These are phyloP conservation scores for Anthoceros angustus DNA, from an alignment of 225 moss, liverwort and hornwort species.

Conservation along the genomic window DNA sequence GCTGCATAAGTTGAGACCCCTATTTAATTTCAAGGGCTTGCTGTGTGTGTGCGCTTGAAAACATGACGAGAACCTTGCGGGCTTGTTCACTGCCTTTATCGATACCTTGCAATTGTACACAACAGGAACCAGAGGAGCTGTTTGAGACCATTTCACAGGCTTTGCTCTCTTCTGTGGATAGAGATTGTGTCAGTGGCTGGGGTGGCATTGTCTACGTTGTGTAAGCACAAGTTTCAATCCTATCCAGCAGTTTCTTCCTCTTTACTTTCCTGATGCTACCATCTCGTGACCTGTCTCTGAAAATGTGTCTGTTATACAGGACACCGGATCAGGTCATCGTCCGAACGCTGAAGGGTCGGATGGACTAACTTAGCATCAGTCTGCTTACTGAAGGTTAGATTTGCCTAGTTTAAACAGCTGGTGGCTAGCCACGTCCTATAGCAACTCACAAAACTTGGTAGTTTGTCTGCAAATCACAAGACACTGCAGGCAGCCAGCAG, in stretches of 20 bases:
- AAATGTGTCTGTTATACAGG: not conserved
- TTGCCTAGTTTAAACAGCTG: no score
- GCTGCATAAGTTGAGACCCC: not conserved
- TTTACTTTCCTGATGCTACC: not conserved
- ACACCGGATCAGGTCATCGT: slow-evolving; percentile 37
- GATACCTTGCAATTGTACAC: not conserved
- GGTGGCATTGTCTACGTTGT: slow-evolving; percentile 86
- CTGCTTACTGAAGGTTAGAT: no score
- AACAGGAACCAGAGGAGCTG: slow-evolving; percentile 76
- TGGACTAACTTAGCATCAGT: slow-evolving; percentile 20
- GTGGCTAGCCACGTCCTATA: no score
- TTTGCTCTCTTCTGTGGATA: slow-evolving; percentile 71
- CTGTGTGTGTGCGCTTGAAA: not conserved
- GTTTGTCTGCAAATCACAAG: no score
- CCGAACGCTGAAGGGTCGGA: slow-evolving; percentile 46
- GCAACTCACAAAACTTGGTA: no score
- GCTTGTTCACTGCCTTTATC: not conserved
- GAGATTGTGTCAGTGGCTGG: slow-evolving; percentile 99
- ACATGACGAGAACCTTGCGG: not conserved
- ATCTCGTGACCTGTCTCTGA: not conserved
- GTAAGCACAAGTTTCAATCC: slow-evolving; percentile 26
- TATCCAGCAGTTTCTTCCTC: no score
- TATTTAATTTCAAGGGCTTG: not conserved
- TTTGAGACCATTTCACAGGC: slow-evolving; percentile 95
- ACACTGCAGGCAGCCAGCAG: no score